A percentile compares a stretch with the other conserved stretches of the same genome.
phyloP scores from a whole-genome alignment of 1,139 yeast genomes.

The Sugiyamaella castrensis region DNA sequence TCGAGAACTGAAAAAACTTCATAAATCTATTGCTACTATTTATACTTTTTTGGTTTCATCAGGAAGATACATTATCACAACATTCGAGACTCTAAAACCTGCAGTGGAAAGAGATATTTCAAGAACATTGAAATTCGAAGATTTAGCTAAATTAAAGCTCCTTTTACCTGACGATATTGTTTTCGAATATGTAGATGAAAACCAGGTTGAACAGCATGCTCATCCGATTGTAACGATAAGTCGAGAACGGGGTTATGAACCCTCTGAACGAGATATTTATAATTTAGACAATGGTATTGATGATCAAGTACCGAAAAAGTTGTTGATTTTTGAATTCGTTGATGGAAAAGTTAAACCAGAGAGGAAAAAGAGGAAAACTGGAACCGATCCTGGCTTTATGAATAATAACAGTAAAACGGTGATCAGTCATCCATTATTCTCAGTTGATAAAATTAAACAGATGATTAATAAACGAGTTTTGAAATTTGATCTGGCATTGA shows the following conservation, averaged over 20 bases:
- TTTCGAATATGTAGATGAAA: conserved; percentile 58
- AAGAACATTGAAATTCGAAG: conserved; percentile 38
- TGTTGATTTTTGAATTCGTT: conserved; percentile 71
- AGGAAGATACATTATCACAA: conserved; percentile 53
- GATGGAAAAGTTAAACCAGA: conserved; percentile 56
- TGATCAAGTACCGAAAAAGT: conserved; percentile 43
- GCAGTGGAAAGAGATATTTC: conserved; percentile 45
- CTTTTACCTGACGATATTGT: conserved; percentile 66
- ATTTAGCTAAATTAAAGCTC: conserved; percentile 61
- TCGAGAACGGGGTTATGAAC: conserved; percentile 30
- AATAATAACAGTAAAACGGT: background rate
- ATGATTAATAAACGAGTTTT: conserved; percentile 58
- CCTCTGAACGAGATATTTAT: conserved; percentile 50
- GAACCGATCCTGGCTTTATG: background rate
- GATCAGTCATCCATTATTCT: conserved; percentile 40
- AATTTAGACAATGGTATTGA: conserved; percentile 40
- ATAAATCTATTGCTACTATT: conserved; percentile 40
- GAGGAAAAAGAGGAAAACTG: conserved; percentile 8
- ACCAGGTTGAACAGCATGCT: conserved; percentile 31
- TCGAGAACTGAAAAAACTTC: conserved; percentile 12
- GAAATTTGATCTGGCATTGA: conserved; percentile 49
- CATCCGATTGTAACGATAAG: conserved; percentile 11
- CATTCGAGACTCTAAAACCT: conserved; percentile 48
- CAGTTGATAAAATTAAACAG: conserved; percentile 51
- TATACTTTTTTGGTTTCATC: conserved; percentile 52